Conservation (phyloP, 2,329 filamentous ascomycete species). For the Alternaria panax region DNA sequence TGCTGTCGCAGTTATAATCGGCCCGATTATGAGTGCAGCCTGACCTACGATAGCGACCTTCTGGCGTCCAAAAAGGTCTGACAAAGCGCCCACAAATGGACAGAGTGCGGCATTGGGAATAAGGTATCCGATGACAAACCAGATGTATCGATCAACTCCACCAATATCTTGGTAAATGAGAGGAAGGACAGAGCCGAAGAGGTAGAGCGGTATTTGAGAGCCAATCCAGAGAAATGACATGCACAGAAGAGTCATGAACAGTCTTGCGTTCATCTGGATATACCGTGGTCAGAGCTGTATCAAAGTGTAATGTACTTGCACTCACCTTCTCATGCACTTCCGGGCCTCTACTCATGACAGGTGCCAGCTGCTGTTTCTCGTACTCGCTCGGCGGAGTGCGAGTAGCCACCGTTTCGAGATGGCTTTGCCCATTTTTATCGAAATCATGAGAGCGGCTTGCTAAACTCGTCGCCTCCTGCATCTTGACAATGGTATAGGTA, state of each 20-base stretch:
- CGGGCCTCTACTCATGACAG: conserved; percentile 22
- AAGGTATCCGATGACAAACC: conserved; percentile 60
- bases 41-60: conserved; percentile 44
- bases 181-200: conserved; percentile 52
- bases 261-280: conserved; percentile 44
- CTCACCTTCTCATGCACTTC: conserved; percentile 37
- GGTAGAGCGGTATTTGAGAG: conserved; percentile 64
- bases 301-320: not conserved
- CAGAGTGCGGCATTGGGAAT: conserved; percentile 65
- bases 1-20: conserved; percentile 40
- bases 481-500: conserved; percentile 10
- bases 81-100: conserved; percentile 66
- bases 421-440: conserved; percentile 17
- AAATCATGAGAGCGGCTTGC: conserved; percentile 14
- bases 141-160: conserved; percentile 67
- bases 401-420: conserved; percentile 26
- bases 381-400: conserved; percentile 27
- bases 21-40: conserved; percentile 49
- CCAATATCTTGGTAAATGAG: conserved; percentile 68
- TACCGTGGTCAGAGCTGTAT: not conserved
- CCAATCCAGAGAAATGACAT: conserved; percentile 69
- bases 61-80: conserved; percentile 44
- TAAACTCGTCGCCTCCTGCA: conserved; percentile 11
- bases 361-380: conserved; percentile 26
- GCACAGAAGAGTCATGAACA: conserved; percentile 63